Evolutionary conservation across 140 eudicot species (phyloP).

Genomic region (Anethum foeniculum): DNA sequence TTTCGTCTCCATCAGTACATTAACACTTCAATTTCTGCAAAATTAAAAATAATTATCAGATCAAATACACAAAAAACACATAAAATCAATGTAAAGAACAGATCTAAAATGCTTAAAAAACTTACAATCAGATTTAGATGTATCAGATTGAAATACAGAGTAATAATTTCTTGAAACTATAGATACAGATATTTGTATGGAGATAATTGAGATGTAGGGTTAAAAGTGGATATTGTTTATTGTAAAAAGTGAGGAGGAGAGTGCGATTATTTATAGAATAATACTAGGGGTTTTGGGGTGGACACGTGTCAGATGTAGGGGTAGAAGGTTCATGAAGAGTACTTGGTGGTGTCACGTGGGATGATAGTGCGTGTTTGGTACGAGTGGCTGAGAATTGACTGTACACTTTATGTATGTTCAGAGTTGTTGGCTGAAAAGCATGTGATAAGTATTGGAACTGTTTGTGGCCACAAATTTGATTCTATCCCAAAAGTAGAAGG

Average conservation of each 20-base stretch:
- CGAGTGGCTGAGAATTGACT: background rate
- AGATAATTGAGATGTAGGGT: background rate
- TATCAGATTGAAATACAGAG: background rate
- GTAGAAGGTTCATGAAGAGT: background rate
- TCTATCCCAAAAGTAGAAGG: background rate
- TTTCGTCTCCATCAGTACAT: slow-evolving; percentile 58
- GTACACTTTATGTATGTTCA: background rate
- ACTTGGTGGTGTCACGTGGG: background rate
- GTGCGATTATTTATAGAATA: slow-evolving; percentile 4
- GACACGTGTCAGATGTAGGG: background rate
- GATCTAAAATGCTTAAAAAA: background rate
- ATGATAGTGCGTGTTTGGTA: background rate
- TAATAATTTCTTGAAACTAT: background rate
- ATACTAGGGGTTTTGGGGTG: background rate
- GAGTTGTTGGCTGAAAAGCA: background rate
- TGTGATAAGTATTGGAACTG: background rate
- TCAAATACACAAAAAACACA: background rate
- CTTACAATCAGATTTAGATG: background rate
- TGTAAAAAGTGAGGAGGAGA: background rate
- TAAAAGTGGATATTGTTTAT: background rate
- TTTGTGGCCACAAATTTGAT: slow-evolving; percentile 1
- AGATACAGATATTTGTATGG: background rate
- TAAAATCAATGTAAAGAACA: background rate
- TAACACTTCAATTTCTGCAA: slow-evolving; percentile 19
- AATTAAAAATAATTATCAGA: background rate